phyloP scores from a whole-genome alignment of 306 rosid species.

The Acacia crassicarpa region DNA sequence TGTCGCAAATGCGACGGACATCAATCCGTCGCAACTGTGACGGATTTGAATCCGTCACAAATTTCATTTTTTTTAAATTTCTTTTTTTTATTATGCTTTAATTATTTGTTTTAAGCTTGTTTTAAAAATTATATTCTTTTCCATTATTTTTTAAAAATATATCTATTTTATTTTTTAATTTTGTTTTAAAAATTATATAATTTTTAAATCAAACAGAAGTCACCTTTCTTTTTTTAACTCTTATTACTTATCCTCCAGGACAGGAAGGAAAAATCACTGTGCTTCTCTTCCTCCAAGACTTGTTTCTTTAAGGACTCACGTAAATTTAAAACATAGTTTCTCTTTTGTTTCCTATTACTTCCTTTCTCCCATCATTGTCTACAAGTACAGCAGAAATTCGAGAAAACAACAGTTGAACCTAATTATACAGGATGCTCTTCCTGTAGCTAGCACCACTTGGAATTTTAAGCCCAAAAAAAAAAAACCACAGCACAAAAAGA shows the following conservation, averaged over 20 bases:
- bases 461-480: not conserved
- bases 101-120: no score
- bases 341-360: not conserved
- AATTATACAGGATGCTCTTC: not conserved
- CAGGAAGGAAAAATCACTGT: not conserved
- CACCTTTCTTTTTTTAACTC: not conserved
- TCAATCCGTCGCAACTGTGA: no score
- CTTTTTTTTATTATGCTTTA: no score
- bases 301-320: not conserved
- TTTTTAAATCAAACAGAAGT: no score
- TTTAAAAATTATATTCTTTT: no score
- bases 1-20: no score
- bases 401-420: not conserved
- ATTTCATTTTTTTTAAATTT: no score
- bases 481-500: not conserved
- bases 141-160: no score
- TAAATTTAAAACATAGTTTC: not conserved
- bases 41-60: no score
- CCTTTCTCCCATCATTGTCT: not conserved
- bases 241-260: not conserved
- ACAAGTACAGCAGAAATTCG: not conserved
- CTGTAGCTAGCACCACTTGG: not conserved
- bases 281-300: not conserved
- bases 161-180: no score
- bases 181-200: no score